A percentile compares a stretch with the other conserved stretches of the same genome.
Evolutionary conservation across 2,329 filamentous ascomycete genomes (phyloP).

Genomic region (Paracorniculantispora psalliotae): DNA sequence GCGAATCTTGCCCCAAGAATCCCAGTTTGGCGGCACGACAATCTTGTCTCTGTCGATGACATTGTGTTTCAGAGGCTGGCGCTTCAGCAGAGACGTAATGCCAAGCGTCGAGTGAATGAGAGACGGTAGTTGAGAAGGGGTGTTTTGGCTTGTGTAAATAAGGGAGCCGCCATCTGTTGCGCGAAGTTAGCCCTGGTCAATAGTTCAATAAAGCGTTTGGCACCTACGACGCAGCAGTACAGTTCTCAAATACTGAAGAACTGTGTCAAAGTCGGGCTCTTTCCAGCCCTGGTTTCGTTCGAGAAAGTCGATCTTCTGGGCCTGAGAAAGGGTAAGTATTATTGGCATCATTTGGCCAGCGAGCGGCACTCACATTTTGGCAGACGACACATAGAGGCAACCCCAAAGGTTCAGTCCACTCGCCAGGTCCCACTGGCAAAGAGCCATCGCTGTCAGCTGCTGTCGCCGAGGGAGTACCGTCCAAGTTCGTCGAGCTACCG

Average conservation of each 20-base stretch:
- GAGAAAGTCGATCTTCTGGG: constrained; percentile 83
- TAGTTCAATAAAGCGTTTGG: constrained; percentile 16
- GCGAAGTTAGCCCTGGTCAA: constrained; percentile 20
- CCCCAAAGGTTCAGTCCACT: constrained; percentile 88
- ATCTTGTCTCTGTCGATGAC: constrained; percentile 94
- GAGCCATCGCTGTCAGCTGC: constrained; percentile 61
- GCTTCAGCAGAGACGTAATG: constrained; percentile 77
- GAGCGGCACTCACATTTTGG: too few relatives aligned
- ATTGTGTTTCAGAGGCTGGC: constrained; percentile 77
- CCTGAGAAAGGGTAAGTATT: constrained; percentile 39
- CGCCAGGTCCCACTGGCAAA: constrained; percentile 77
- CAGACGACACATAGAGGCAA: constrained; percentile 91
- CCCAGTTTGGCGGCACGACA: constrained; percentile 92
- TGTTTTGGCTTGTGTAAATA: constrained; percentile 76
- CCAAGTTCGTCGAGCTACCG: constrained; percentile 56
- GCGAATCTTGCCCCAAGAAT: constrained; percentile 95
- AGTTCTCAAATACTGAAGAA: constrained; percentile 88
- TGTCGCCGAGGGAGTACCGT: constrained; percentile 55
- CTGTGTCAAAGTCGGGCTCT: constrained; percentile 93
- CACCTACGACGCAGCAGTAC: constrained; percentile 75
- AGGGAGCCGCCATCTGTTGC: constrained; percentile 77
- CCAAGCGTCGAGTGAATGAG: constrained; percentile 81
- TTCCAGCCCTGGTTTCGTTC: constrained; percentile 91
- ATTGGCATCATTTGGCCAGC: constrained; percentile 10
- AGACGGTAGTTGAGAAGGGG: constrained; percentile 70